phyloP scores from a whole-genome alignment of 1,284 basidiomycete genomes.

The Sanghuangporus sanghuang region DNA sequence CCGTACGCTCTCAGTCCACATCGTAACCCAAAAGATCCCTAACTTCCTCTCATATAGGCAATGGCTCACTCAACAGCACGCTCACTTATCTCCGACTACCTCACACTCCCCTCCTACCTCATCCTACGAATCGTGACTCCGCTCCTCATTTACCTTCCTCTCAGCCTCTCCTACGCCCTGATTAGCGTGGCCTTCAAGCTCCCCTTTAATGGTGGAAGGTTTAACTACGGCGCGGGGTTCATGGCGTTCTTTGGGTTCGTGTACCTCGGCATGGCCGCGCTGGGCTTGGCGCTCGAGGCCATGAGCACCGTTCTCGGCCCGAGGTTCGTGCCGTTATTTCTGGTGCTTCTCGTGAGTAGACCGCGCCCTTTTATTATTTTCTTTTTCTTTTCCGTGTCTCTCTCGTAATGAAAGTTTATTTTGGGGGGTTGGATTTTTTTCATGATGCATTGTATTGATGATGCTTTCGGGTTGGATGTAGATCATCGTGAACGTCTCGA shows the following conservation, averaged over 20 bases:
- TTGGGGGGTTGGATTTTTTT: conserved; percentile 9
- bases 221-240: conserved; percentile 37
- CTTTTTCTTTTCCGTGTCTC: background rate
- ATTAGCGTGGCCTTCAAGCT: conserved; percentile 39
- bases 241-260: conserved; percentile 37
- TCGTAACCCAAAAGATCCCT: background rate
- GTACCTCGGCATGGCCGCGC: conserved; percentile 31
- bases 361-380: background rate
- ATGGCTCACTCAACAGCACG: conserved; percentile 40
- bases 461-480: conserved; percentile 8
- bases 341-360: conserved; percentile 27
- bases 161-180: conserved; percentile 41
- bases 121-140: conserved; percentile 35
- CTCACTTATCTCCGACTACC: conserved; percentile 37
- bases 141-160: conserved; percentile 33
- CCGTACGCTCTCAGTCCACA: background rate
- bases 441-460: conserved; percentile 22
- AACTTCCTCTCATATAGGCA: conserved; percentile 26
- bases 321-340: conserved; percentile 30
- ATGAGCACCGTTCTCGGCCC: conserved; percentile 31
- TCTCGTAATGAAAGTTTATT: background rate
- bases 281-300: conserved; percentile 37
- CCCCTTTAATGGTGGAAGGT: conserved; percentile 31
- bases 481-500: conserved; percentile 43
- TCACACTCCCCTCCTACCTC: conserved; percentile 35